Evolutionary conservation across 306 rosid genomes (phyloP).

Genomic region (Senna siamea): DNA sequence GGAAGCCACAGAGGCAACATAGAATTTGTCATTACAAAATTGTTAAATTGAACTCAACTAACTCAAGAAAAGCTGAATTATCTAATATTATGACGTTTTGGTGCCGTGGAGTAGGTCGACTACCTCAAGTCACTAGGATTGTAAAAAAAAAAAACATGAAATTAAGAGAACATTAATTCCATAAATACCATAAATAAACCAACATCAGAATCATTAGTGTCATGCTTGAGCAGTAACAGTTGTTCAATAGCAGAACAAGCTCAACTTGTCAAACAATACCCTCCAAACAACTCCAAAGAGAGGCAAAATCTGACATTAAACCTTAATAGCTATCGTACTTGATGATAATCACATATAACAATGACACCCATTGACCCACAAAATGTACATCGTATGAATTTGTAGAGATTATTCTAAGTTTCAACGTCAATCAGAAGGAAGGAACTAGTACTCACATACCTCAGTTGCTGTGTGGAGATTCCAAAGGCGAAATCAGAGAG

Average conservation of each 20-base stretch:
- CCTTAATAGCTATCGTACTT: too few species aligned
- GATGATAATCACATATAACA: too few species aligned
- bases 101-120: slow-evolving; percentile 14
- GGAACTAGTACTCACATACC: too few species aligned
- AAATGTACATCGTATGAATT: too few species aligned
- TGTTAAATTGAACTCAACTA: slow-evolving; percentile 6
- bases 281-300: too few species aligned
- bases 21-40: background rate
- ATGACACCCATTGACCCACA: too few species aligned
- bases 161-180: background rate
- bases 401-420: too few species aligned
- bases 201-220: background rate
- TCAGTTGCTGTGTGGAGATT: too few species aligned
- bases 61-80: slow-evolving; percentile 8
- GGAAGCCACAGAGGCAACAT: background rate
- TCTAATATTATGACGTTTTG: background rate
- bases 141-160: background rate
- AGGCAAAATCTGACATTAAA: too few species aligned
- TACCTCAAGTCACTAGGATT: background rate
- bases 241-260: background rate
- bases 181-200: background rate
- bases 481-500: too few species aligned
- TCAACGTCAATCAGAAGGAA: too few species aligned
- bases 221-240: background rate
- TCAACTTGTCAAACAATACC: too few species aligned